Percentiles rank a stretch among this genome's conserved stretches.
Conservation (phyloP, 352 stramenopile species). For the Phytophthora foliorum region DNA sequence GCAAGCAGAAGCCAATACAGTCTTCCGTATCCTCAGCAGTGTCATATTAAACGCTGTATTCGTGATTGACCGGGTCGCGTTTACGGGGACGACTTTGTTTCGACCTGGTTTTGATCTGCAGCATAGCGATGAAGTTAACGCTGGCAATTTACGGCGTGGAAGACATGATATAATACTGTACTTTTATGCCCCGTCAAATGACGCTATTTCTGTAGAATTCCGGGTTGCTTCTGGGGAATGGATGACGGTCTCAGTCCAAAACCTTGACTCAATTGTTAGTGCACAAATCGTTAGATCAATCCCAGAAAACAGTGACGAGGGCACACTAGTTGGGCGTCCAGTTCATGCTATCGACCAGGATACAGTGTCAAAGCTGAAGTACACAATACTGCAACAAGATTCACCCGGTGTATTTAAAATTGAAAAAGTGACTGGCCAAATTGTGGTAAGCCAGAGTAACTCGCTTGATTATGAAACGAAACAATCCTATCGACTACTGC, state of each 20-base stretch:
- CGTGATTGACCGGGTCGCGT: conserved; percentile 20
- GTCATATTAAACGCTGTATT: conserved; percentile 13
- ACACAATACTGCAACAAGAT: conserved; percentile 25
- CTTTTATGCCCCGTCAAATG: conserved; percentile 21
- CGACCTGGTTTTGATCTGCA: conserved; percentile 25
- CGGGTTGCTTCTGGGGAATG: conserved; percentile 16
- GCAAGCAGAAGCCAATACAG: neutral
- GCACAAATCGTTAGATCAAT: conserved; percentile 20
- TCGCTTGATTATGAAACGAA: conserved; percentile 29
- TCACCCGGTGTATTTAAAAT: conserved; percentile 25
- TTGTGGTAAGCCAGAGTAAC: conserved; percentile 9
- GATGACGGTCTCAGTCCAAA: conserved; percentile 21
- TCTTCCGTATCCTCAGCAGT: conserved; percentile 21
- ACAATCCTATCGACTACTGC: conserved; percentile 15
- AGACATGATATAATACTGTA: conserved; percentile 22
- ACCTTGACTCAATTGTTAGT: conserved; percentile 6
- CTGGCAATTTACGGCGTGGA: conserved; percentile 17
- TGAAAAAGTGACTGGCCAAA: conserved; percentile 20
- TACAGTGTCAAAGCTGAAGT: conserved; percentile 17
- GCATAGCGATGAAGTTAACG: conserved; percentile 22
- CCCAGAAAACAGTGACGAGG: conserved; percentile 27
- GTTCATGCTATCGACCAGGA: conserved; percentile 36
- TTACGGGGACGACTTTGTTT: neutral
- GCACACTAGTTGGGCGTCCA: conserved; percentile 11
- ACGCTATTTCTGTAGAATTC: conserved; percentile 22